phyloP scores from a whole-genome alignment of 2,329 filamentous ascomycete species.

The Chaetomiaceae sp. region DNA sequence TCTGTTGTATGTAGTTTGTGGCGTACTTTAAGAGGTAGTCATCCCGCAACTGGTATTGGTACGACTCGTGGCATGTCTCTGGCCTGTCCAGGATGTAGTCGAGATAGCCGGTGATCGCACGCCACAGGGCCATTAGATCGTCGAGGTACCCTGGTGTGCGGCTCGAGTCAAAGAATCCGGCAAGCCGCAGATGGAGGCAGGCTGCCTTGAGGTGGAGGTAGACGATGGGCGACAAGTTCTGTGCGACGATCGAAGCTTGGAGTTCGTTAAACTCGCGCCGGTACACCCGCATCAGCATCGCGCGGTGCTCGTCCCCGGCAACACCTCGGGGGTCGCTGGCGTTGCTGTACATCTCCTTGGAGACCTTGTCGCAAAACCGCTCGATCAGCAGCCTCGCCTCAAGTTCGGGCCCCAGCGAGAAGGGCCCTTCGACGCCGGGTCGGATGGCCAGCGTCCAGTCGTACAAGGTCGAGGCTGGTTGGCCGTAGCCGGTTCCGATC shows the following conservation, averaged over 20 bases:
- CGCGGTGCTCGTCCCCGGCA: conserved; percentile 62
- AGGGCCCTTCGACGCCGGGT: conserved; percentile 55
- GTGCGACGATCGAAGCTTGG: conserved; percentile 56
- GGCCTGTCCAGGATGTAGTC: conserved; percentile 58
- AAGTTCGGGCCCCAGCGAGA: conserved; percentile 57
- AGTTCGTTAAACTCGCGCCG: conserved; percentile 61
- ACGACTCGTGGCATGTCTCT: conserved; percentile 39
- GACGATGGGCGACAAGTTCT: conserved; percentile 54
- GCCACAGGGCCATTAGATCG: conserved; percentile 71
- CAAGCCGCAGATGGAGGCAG: conserved; percentile 69
- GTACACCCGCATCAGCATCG: conserved; percentile 63
- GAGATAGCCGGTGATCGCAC: conserved; percentile 65
- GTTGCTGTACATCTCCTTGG: conserved; percentile 75
- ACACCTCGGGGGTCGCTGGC: conserved; percentile 67
- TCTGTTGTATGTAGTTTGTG: conserved; percentile 76
- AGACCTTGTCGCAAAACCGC: conserved; percentile 71
- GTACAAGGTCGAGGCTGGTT: conserved; percentile 72
- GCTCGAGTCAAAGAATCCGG: conserved; percentile 77
- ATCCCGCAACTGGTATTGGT: conserved; percentile 41
- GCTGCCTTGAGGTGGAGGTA: conserved; percentile 68
- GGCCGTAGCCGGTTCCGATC: conserved; percentile 77
- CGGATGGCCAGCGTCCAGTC: conserved; percentile 67
- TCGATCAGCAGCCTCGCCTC: conserved; percentile 67
- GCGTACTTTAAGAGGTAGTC: conserved; percentile 60
- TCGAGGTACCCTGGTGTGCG: conserved; percentile 66